Evolutionary conservation across 2,329 filamentous ascomycete species (phyloP).

Genomic region (Endocalyx cinctus): DNA sequence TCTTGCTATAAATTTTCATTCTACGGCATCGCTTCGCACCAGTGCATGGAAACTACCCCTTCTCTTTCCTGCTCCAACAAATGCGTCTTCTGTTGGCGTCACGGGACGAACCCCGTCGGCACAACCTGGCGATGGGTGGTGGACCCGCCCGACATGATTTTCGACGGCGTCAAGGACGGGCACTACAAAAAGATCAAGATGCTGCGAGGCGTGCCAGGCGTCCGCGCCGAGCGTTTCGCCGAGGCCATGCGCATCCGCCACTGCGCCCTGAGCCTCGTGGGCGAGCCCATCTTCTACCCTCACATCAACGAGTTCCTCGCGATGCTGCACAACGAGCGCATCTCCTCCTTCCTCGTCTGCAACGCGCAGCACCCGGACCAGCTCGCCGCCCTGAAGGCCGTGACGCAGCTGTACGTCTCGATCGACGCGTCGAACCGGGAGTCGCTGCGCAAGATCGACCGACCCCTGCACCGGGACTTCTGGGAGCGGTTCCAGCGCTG

Average conservation of each 20-base stretch:
- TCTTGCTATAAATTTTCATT: conserved; percentile 98
- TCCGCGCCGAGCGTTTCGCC: conserved; percentile 83
- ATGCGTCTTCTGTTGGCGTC: conserved; percentile 98
- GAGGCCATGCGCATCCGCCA: conserved; percentile 93
- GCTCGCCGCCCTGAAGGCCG: conserved; percentile 72
- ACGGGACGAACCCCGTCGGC: conserved; percentile 93
- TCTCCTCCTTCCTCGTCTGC: conserved; percentile 93
- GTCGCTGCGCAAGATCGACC: conserved; percentile 80
- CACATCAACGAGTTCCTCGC: conserved; percentile 89
- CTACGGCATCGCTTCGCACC: conserved; percentile 92
- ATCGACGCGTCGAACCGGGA: conserved; percentile 93
- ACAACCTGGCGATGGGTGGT: conserved; percentile 97
- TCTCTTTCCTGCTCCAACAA: conserved; percentile 97
- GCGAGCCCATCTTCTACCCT: conserved; percentile 98
- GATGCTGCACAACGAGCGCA: conserved; percentile 79
- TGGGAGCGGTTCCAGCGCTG: conserved; percentile 95
- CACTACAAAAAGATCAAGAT: conserved; percentile 99
- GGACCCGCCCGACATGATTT: conserved; percentile 85
- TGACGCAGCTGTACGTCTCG: conserved; percentile 93
- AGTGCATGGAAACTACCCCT: conserved; percentile 97
- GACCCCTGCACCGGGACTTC: conserved; percentile 90
- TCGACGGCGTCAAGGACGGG: conserved; percentile 80
- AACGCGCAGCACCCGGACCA: conserved; percentile 96
- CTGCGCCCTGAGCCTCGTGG: conserved; percentile 86
- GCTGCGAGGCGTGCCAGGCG: conserved; percentile 88